A percentile compares a stretch with the other conserved stretches of the same genome.
Conservation (phyloP, 495 filamentous ascomycete species). For the Penicillium flavigenum region DNA sequence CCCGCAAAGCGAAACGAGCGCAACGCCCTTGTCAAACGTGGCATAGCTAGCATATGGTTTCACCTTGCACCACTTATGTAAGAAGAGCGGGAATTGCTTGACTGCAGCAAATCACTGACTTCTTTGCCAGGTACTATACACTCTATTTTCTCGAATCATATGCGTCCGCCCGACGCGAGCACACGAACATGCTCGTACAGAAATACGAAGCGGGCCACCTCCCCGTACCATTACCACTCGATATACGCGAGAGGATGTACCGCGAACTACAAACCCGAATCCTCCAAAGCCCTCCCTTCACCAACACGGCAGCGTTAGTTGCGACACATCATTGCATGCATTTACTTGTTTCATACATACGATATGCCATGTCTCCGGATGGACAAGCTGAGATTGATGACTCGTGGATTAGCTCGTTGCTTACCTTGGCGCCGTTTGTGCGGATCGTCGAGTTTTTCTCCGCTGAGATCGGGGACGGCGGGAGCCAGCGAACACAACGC, state of each 20-base stretch:
- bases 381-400: slow-evolving; percentile 31
- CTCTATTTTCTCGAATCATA: slow-evolving; percentile 47
- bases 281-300: slow-evolving; percentile 45
- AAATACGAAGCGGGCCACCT: slow-evolving; percentile 44
- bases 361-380: slow-evolving; percentile 38
- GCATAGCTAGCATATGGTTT: slow-evolving; percentile 38
- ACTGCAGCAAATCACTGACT: slow-evolving; percentile 7
- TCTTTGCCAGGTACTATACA: slow-evolving; percentile 37
- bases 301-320: slow-evolving; percentile 42
- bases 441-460: slow-evolving; percentile 49
- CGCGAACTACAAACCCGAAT: slow-evolving; percentile 41
- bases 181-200: slow-evolving; percentile 41
- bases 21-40: slow-evolving; percentile 34
- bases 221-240: slow-evolving; percentile 37
- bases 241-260: slow-evolving; percentile 40
- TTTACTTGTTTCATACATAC: slow-evolving; percentile 42
- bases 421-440: slow-evolving; percentile 43
- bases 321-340: slow-evolving; percentile 50
- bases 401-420: slow-evolving; percentile 46
- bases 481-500: slow-evolving; percentile 42
- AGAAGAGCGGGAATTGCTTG: slow-evolving; percentile 1
- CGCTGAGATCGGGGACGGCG: slow-evolving; percentile 47
- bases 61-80: slow-evolving; percentile 46
- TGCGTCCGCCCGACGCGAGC: slow-evolving; percentile 41
- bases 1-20: slow-evolving; percentile 34